Evolutionary conservation across 495 filamentous ascomycete species (phyloP), one percentile per base, ranked within the genome.

Genomic region (Talaromyces liani): DNA sequence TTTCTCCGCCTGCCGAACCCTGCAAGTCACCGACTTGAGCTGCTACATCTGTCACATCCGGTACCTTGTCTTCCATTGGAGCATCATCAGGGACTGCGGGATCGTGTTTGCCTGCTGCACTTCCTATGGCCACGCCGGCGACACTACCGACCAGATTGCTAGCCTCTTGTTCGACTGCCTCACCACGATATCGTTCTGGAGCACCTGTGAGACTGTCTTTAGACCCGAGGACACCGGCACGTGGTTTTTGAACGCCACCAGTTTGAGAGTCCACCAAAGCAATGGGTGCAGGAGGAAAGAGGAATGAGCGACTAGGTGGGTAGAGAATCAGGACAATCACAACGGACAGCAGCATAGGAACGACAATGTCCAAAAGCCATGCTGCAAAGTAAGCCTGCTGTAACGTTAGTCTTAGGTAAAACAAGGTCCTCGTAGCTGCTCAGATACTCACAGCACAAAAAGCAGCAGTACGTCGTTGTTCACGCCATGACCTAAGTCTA

Each of bases 81-180:
- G 73, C 70, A 4, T 68, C 72, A 27, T 80, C 74, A 4, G 74
- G 71, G 9, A 82, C 79, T 2, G 75, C 79, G 61, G 84, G 81
- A 2, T 85, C 84, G 64, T 87, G 81, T 66, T 92, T 92, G 0
- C 89, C 91, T 0, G 88, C 84, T 0, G 89, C 90, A 60, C 88
- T 90, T 57, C 86, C 86, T 41, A 94, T 76, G 0, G 89, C 89
- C 8, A 96, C 85, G 2, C 82, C 82, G 6, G 89, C 87, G 61
- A 94, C 86, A 31, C 87, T 84, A 65, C 87, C 88, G 36, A 94
- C 85, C 65, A 96, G 86, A 66, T 91, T 93, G 65, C 80, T 86
- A 2, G 92, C 92, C 71, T 96, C 92, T 64, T 88, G 84, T 70
- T 97, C 92, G 5, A 91, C 91, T 0, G 91, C 90, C 71, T 95